A percentile compares a stretch with the other conserved stretches of the same genome.
Conservation (phyloP, 805 yeast species). For the Priceomyces haplophilus region DNA sequence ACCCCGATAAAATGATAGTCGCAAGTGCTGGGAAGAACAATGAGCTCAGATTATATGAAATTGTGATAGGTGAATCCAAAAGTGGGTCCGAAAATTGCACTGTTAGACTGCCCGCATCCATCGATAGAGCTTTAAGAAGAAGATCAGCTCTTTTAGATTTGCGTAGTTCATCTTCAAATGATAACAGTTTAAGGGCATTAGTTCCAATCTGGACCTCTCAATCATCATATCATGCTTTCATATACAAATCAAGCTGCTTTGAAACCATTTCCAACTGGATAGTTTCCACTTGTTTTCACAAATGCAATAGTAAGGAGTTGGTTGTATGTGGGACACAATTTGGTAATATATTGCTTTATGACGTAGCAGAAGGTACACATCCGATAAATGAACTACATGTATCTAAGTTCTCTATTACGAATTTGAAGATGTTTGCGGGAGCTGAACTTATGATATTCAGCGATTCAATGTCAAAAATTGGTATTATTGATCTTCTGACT, state of each 20-base stretch:
- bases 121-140: conserved; percentile 7
- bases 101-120: neutral
- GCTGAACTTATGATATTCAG: conserved; percentile 19
- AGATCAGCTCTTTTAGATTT: conserved; percentile 5
- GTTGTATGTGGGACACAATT: conserved; percentile 31
- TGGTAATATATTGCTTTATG: conserved; percentile 25
- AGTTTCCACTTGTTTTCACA: conserved; percentile 18
- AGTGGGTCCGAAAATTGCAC: neutral
- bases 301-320: conserved; percentile 1
- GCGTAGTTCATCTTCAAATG: conserved; percentile 5
- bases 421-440: conserved; percentile 14
- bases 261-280: conserved; percentile 21
- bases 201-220: conserved; percentile 14
- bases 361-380: conserved; percentile 11
- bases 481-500: conserved; percentile 19
- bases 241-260: conserved; percentile 8
- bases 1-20: conserved; percentile 13
- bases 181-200: conserved; percentile 8
- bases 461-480: conserved; percentile 31
- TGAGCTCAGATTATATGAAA: conserved; percentile 25
- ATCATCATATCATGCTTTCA: conserved; percentile 8
- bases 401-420: conserved; percentile 24
- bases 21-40: conserved; percentile 27
- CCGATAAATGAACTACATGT: conserved; percentile 15
- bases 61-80: conserved; percentile 10